Base-by-base conservation (phyloP, 2,329 filamentous ascomycete genomes). In the Cordyceps sp. region DNA sequence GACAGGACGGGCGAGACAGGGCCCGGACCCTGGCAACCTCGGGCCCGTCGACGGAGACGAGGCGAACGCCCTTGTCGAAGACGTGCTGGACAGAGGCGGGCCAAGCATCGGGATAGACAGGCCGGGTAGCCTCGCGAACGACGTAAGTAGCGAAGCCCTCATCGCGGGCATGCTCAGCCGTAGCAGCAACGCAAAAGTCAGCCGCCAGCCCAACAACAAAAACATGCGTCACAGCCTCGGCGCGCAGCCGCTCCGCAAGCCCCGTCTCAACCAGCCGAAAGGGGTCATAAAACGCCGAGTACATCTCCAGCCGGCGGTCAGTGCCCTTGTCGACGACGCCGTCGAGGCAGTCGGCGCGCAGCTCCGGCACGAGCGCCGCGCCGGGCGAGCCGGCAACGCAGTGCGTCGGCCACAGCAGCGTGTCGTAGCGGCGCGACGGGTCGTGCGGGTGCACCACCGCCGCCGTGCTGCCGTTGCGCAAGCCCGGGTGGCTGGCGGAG, bases 121-220 rank as follows among this genome's bases (percentile, higher is more conserved):
- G 68, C 49, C 64, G 74, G 5, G 80, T 86, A 8, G 66, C 85
- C 45, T 96, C 83, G 43, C 77, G 71, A 4, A 96, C 61, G 17
- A 96, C 66, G 52, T 67, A 82, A 4, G 79, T 80, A 42, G 54
- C 60, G 48, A 90, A 94, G 0, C 86, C 88, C 43, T 80, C 76
- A 39, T 66, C 69, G 3, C 57, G 64, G 1, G 86, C 77, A 61
- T 94, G 81, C 31, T 84, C 55, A 0, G 86, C 88, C 13, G 85
- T 93, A 39, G 58, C 68, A 49, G 73, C 78, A 34, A 96, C 86
- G 51, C 90, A 98, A 52, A 81, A 93, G 54, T 96, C 90, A 14
- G 73, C 76, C 4, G 90, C 88, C 33, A 98, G 50, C 0, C 90
- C 90, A 2, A 83, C 84, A 16, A 90, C 71, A 50, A 77, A 94